phyloP scores from a whole-genome alignment of 495 filamentous ascomycete genomes.

The Penicillium simplicissimum region DNA sequence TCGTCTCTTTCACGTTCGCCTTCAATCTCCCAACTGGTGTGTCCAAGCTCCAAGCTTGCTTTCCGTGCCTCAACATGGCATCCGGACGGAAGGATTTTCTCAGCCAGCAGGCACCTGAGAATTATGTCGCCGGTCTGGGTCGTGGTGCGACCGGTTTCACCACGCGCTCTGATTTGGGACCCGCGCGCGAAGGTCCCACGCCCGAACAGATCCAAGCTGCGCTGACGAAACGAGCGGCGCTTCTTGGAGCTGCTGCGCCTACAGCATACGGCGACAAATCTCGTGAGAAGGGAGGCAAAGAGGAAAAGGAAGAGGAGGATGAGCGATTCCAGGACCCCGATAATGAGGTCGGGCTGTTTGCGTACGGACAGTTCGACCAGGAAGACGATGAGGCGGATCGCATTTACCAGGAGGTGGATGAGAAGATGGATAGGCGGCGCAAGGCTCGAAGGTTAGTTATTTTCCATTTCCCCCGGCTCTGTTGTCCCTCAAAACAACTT shows the following conservation, averaged over 20 bases:
- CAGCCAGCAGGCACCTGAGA: slow-evolving; percentile 87
- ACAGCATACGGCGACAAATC: slow-evolving; percentile 70
- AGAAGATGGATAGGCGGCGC: slow-evolving; percentile 89
- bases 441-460: slow-evolving; percentile 85
- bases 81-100: slow-evolving; percentile 86
- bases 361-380: slow-evolving; percentile 88
- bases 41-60: slow-evolving; percentile 8
- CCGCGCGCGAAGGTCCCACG: slow-evolving; percentile 92
- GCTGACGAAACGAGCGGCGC: slow-evolving; percentile 85
- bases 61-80: slow-evolving; percentile 53
- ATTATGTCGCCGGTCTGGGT: slow-evolving; percentile 97
- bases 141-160: slow-evolving; percentile 98
- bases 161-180: slow-evolving; percentile 93
- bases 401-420: slow-evolving; percentile 93
- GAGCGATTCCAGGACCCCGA: slow-evolving; percentile 94
- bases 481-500: slow-evolving; percentile 48
- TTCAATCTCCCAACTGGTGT: not conserved
- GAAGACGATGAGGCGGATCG: slow-evolving; percentile 97
- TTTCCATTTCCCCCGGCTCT: slow-evolving; percentile 25
- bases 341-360: slow-evolving; percentile 94
- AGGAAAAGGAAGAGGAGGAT: slow-evolving; percentile 75
- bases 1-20: slow-evolving; percentile 8
- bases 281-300: slow-evolving; percentile 63
- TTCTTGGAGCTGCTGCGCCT: slow-evolving; percentile 77
- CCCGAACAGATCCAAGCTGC: slow-evolving; percentile 98